Conservation (phyloP, 176 grass and related monocot species). For the Pontederia paniculata region DNA sequence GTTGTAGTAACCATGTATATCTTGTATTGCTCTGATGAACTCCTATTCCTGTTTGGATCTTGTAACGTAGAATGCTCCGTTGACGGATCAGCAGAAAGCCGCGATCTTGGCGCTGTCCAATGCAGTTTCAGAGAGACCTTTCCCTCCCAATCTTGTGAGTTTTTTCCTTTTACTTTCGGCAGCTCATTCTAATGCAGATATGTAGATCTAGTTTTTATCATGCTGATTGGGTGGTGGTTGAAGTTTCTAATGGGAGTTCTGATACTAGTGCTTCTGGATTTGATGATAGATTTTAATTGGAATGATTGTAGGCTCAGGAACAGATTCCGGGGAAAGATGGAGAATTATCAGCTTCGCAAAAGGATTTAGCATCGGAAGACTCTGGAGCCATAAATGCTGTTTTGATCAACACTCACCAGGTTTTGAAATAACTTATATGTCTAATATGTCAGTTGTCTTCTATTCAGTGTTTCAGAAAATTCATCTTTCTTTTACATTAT, state of each 20-base stretch:
- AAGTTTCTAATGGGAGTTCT: background rate
- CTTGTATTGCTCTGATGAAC: conserved; percentile 8
- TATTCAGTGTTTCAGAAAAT: too few species aligned
- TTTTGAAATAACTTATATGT: conserved; percentile 5
- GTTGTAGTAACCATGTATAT: too few species aligned
- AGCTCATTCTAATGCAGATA: background rate
- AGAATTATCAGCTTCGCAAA: conserved; percentile 18
- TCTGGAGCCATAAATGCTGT: conserved; percentile 59
- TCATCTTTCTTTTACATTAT: too few species aligned
- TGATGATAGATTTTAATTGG: background rate
- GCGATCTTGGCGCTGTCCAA: conserved; percentile 80
- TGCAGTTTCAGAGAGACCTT: conserved; percentile 61
- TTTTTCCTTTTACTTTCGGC: background rate
- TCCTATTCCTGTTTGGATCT: conserved; percentile 8
- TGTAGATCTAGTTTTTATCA: background rate
- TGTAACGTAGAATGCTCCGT: conserved; percentile 54
- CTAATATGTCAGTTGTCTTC: background rate
- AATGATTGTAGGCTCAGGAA: conserved; percentile 33
- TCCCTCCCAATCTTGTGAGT: conserved; percentile 69
- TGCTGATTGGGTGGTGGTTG: background rate
- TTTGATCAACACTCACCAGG: conserved; percentile 92
- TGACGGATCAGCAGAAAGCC: conserved; percentile 79
- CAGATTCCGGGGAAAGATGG: conserved; percentile 39
- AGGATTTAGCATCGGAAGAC: conserved; percentile 43
- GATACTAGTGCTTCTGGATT: background rate